Base-by-base conservation (phyloP, 1,284 basidiomycete genomes). In the Trametes versicolor region DNA sequence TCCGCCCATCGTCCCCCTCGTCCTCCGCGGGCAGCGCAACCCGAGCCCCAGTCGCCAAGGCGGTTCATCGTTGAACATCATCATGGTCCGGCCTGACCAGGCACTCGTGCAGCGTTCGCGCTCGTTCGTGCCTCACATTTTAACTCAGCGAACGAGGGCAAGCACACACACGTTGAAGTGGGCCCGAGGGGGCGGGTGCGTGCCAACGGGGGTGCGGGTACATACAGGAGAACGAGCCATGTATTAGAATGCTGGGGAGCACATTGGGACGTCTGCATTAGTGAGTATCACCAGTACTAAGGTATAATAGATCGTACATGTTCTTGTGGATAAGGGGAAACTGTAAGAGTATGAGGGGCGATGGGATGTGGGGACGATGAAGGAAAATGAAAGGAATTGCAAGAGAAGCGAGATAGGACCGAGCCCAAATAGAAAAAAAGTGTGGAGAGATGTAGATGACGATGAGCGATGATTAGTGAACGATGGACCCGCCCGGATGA, bases 271-370 rank as follows among this genome's bases (percentile, higher is more conserved):
- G 64, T 67, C 64, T 59, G 64, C 58, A 71, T 70, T 73, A 70
- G 67, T 62, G 63, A 67, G 65, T 71, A 68, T 67, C 66, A 64
- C 68, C 65, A 62, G 62, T 69, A 65, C 58, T 72, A 73, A 66
- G 65, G 67, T 73, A 73, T 70, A 67, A 67, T 71, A 71, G 69
- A 69, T 71, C 57, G 65, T 73, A 73, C 72, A 73, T 67, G 58
- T 70, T 64, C 65, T 64, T 66, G 65, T 67, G 69, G 65, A 64
- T 66, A 64, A 62, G 53, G 53, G 29, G 29, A 59, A 66, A 53
- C 63, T 66, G 64, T 64, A 62, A 66, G 53, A 50, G 45, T 62
- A 65, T 39, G 63, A 59, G 56, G 23, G 65, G 52, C 36, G 63
- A 66, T 68, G 68, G 52, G 61, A 65, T 64, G 65, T 58, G 65